phyloP scores from a whole-genome alignment of 805 yeast species.

The Starmerella etchellsii region DNA sequence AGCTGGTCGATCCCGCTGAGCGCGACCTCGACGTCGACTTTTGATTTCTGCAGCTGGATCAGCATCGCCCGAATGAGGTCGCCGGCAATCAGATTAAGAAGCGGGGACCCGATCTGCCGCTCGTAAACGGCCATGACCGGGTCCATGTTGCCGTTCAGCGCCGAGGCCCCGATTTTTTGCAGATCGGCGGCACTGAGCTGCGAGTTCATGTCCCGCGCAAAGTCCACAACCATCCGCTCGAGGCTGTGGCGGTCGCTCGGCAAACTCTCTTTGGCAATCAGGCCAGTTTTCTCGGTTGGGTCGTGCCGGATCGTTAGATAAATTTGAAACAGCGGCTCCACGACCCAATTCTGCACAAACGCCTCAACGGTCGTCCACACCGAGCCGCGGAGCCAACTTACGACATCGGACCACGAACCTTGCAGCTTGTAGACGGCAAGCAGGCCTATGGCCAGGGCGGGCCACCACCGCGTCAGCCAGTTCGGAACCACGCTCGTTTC shows the following conservation, averaged over 20 bases:
- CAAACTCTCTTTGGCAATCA: conserved; percentile 67
- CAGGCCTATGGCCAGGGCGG: conserved; percentile 34
- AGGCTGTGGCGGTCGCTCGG: conserved; percentile 66
- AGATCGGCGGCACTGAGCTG: conserved; percentile 8
- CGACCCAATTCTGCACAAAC: conserved; percentile 71
- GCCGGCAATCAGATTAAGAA: conserved; percentile 52
- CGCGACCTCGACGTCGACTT: conserved; percentile 88
- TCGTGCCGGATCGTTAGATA: conserved; percentile 76
- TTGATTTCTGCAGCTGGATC: conserved; percentile 90
- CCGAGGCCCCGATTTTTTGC: conserved; percentile 20
- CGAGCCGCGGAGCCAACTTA: conserved; percentile 44
- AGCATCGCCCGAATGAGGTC: conserved; percentile 61
- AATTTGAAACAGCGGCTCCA: conserved; percentile 60
- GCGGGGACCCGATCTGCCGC: conserved; percentile 54
- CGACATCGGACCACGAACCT: conserved; percentile 40
- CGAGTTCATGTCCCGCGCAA: conserved; percentile 32
- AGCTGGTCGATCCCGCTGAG: conserved; percentile 81
- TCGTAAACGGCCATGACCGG: conserved; percentile 74
- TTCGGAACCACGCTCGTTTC: conserved; percentile 10
- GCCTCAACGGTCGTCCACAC: conserved; percentile 52
- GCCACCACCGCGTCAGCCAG: conserved; percentile 50
- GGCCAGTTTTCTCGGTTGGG: conserved; percentile 55
- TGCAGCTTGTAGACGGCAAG: conserved; percentile 28
- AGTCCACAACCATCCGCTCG: conserved; percentile 78
- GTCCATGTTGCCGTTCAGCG: conserved; percentile 64